A percentile compares a stretch with the other conserved stretches of the same genome.
Evolutionary conservation across 2,329 filamentous ascomycete species (phyloP).

Genomic region (Microsporum canis): DNA sequence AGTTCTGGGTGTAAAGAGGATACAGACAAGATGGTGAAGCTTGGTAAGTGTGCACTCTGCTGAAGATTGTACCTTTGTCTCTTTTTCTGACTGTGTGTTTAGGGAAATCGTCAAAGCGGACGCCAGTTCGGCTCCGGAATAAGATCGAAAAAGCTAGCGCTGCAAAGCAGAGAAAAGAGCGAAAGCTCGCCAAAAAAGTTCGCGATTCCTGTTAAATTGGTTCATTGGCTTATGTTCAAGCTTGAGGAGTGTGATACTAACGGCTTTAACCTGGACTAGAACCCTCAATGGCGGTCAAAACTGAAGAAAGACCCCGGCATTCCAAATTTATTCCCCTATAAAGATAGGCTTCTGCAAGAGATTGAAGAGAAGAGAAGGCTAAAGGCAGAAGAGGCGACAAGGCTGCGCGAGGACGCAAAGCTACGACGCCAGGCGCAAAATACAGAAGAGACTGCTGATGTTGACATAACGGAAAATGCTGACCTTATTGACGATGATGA

Average conservation of each 20-base stretch:
- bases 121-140: constrained; percentile 75
- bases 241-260: background rate
- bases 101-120: constrained; percentile 95
- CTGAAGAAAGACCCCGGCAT: constrained; percentile 97
- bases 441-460: constrained; percentile 21
- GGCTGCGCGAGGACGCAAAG: constrained; percentile 55
- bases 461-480: constrained; percentile 24
- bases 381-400: constrained; percentile 68
- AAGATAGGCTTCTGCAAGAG: constrained; percentile 86
- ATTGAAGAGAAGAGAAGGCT: constrained; percentile 76
- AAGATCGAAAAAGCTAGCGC: constrained; percentile 90
- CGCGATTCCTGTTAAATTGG: background rate
- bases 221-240: background rate
- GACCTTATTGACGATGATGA: constrained; percentile 34
- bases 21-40: constrained; percentile 29
- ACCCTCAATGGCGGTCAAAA: constrained; percentile 90
- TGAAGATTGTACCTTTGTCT: background rate
- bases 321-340: constrained; percentile 94
- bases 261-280: constrained; percentile 35
- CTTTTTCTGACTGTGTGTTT: constrained; percentile 6
- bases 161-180: constrained; percentile 80
- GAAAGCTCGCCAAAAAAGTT: constrained; percentile 77
- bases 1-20: background rate
- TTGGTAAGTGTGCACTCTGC: constrained; percentile 22
- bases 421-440: constrained; percentile 30